Conservation (phyloP, 192 early-diverging fungal species). For the Entomortierella parvispora region DNA sequence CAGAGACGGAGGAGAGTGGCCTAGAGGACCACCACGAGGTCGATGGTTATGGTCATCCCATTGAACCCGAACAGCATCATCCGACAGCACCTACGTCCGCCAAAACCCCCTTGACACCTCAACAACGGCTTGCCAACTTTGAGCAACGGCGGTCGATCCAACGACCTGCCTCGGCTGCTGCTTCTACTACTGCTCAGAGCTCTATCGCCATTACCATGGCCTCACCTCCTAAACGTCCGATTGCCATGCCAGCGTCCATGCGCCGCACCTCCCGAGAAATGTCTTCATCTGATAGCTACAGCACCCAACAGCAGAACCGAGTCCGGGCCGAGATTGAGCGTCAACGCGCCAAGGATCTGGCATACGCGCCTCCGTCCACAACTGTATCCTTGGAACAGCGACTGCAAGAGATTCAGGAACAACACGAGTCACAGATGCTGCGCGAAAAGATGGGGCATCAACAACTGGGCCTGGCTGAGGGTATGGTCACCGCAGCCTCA, state of each 20-base stretch:
- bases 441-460: not conserved
- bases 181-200: no score
- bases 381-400: not conserved
- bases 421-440: not conserved
- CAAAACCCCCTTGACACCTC: no score
- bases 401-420: not conserved
- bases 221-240: no score
- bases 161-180: no score
- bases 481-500: no score
- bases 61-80: no score
- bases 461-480: no score
- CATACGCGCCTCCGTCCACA: not conserved
- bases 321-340: slow-evolving; percentile 31
- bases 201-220: no score
- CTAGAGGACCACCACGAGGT: not conserved
- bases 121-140: no score
- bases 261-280: not conserved
- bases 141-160: no score
- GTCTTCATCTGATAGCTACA: not conserved
- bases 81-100: no score
- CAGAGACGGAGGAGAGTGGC: not conserved
- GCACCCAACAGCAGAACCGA: slow-evolving; percentile 5
- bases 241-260: not conserved
- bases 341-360: slow-evolving; percentile 10
- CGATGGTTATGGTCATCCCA: no score